phyloP scores from a whole-genome alignment of 2,329 filamentous ascomycete species.

The Fusarium xyrophilum region DNA sequence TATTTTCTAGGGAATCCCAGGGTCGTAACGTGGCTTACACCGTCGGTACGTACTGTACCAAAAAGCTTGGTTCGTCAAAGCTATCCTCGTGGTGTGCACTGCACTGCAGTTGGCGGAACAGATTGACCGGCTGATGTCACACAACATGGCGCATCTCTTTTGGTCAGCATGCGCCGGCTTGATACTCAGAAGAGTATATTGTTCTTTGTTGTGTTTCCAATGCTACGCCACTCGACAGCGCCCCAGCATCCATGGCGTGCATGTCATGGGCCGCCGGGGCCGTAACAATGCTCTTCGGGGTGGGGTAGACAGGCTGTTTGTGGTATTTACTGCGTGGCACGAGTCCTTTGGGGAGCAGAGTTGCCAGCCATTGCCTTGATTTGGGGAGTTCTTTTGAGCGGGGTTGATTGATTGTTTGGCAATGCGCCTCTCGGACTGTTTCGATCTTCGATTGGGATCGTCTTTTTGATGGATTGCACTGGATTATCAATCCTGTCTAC shows the following conservation, averaged over 20 bases:
- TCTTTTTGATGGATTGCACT: not conserved
- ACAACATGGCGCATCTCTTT: not conserved
- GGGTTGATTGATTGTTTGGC: not conserved
- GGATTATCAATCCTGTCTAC: not conserved
- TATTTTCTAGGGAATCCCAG: not conserved
- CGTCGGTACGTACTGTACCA: not conserved
- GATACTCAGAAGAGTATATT: not conserved
- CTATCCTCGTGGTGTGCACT: not conserved
- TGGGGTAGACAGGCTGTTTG: not conserved
- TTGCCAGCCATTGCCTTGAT: not conserved
- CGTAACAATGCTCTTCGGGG: constrained; percentile 12
- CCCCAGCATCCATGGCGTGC: not conserved
- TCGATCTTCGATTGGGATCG: constrained; percentile 10
- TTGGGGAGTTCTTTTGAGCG: not conserved
- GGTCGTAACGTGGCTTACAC: constrained; percentile 9
- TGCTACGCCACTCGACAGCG: constrained; percentile 6
- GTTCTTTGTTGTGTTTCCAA: not conserved
- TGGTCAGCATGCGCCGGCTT: not conserved
- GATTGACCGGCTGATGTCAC: not conserved
- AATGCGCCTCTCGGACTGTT: not conserved
- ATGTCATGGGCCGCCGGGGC: not conserved
- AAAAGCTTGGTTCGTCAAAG: not conserved
- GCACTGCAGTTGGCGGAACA: not conserved
- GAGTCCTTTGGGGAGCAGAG: not conserved
- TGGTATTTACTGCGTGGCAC: constrained; percentile 7